Evolutionary conservation across 2,329 filamentous ascomycete genomes (phyloP).

Genomic region (Aspergillus puulaauensis): DNA sequence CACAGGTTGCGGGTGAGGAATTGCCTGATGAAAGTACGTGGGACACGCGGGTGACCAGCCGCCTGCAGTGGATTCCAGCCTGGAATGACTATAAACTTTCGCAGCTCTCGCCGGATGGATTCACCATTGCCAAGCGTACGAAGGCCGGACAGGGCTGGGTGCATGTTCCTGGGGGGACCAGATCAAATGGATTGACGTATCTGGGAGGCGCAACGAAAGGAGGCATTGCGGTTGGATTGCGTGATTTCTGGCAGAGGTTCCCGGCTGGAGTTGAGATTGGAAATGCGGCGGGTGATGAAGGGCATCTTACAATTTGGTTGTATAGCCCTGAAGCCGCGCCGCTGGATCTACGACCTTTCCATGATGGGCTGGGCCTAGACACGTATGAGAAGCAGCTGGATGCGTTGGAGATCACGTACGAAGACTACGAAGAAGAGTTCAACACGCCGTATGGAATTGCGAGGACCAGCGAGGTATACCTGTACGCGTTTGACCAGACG

Average conservation of each 20-base stretch:
- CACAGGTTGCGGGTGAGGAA: conserved; percentile 39
- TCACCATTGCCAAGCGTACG: conserved; percentile 61
- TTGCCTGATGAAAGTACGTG: conserved; percentile 9
- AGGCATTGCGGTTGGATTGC: conserved; percentile 59
- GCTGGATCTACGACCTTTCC: conserved; percentile 58
- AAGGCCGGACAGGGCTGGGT: conserved; percentile 33
- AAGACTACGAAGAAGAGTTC: conserved; percentile 59
- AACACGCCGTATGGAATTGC: conserved; percentile 59
- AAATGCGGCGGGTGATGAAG: conserved; percentile 50
- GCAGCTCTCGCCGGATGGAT: conserved; percentile 61
- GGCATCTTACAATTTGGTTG: conserved; percentile 59
- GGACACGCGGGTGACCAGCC: conserved; percentile 49
- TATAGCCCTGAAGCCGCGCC: conserved; percentile 58
- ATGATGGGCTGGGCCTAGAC: conserved; percentile 57
- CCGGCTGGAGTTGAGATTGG: conserved; percentile 59
- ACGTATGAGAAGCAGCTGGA: conserved; percentile 60
- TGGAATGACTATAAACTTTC: conserved; percentile 60
- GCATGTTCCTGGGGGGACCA: conserved; percentile 54
- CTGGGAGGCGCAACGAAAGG: conserved; percentile 58
- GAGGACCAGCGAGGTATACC: conserved; percentile 57
- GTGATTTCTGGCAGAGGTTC: conserved; percentile 65
- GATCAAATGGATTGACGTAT: conserved; percentile 58
- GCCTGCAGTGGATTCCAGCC: conserved; percentile 56
- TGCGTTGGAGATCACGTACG: conserved; percentile 63
- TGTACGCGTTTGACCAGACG: conserved; percentile 55